Evolutionary conservation across 2,329 filamentous ascomycete genomes (phyloP).

Genomic region (Cytospora mali): DNA sequence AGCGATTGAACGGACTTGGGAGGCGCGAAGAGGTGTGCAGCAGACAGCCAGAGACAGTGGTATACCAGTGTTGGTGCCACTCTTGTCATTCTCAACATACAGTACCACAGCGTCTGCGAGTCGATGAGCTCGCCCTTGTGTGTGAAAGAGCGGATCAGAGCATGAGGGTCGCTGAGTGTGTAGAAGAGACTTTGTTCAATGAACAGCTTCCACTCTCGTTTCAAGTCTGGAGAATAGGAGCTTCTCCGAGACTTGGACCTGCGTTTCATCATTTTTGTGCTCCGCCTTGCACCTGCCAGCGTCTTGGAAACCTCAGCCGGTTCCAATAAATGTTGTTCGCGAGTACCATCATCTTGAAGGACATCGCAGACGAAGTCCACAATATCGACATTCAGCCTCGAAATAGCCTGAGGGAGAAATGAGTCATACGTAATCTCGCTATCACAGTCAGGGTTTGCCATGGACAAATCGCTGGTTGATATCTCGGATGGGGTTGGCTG

Average conservation of each 20-base stretch:
- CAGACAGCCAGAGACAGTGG: slow-evolving; percentile 66
- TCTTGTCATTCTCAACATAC: slow-evolving; percentile 61
- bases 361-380: slow-evolving; percentile 64
- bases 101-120: slow-evolving; percentile 65
- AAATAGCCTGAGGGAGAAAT: slow-evolving; percentile 60
- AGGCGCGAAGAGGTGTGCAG: slow-evolving; percentile 60
- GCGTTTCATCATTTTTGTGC: slow-evolving; percentile 37
- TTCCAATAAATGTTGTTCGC: slow-evolving; percentile 52
- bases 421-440: slow-evolving; percentile 37
- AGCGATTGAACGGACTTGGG: slow-evolving; percentile 49
- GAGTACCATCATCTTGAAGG: slow-evolving; percentile 58
- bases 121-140: slow-evolving; percentile 56
- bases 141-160: slow-evolving; percentile 60
- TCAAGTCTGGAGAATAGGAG: slow-evolving; percentile 39
- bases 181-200: slow-evolving; percentile 67
- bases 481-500: slow-evolving; percentile 28
- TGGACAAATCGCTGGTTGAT: slow-evolving; percentile 24
- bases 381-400: slow-evolving; percentile 55
- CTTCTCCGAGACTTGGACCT: slow-evolving; percentile 34
- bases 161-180: slow-evolving; percentile 60
- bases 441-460: slow-evolving; percentile 25
- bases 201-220: slow-evolving; percentile 60
- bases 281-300: slow-evolving; percentile 35
- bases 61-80: slow-evolving; percentile 61
- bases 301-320: slow-evolving; percentile 40